Percentiles rank a stretch among this genome's conserved stretches.
Conservation (phyloP, 768 basidiomycete genomes). For the Mycena latifolia region DNA sequence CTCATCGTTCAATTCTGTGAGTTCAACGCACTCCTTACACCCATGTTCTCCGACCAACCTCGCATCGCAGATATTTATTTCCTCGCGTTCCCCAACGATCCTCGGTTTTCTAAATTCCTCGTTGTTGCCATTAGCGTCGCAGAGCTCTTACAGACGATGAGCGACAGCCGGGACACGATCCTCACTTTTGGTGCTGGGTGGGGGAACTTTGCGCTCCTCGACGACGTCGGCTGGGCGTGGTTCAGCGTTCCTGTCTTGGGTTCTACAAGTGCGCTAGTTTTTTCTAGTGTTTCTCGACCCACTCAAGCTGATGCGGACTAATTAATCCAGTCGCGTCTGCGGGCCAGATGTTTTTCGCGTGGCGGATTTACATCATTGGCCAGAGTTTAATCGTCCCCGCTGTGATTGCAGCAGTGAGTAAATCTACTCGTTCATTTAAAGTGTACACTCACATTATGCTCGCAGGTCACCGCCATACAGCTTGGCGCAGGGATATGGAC, state of each 20-base stretch:
- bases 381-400: background rate
- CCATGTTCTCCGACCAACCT: too few species aligned
- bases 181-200: conserved; percentile 16
- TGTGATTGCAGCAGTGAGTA: background rate
- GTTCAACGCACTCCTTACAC: background rate
- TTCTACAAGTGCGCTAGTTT: conserved; percentile 14
- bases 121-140: background rate
- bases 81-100: background rate
- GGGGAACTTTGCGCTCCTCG: conserved; percentile 29
- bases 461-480: background rate
- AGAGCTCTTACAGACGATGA: background rate
- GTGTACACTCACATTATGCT: background rate
- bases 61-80: background rate
- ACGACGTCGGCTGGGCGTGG: conserved; percentile 30
- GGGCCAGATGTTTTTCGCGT: background rate
- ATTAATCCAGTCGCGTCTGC: background rate
- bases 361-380: background rate
- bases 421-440: background rate
- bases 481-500: background rate
- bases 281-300: too few species aligned
- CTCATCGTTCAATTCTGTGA: conserved; percentile 25
- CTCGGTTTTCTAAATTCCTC: background rate
- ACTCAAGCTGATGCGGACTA: background rate
- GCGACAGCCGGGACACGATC: background rate
- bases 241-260: conserved; percentile 37